Percentiles rank a stretch among this genome's conserved stretches.
phyloP scores from a whole-genome alignment of 805 yeast genomes.

The Isabelozyma rhagii region DNA sequence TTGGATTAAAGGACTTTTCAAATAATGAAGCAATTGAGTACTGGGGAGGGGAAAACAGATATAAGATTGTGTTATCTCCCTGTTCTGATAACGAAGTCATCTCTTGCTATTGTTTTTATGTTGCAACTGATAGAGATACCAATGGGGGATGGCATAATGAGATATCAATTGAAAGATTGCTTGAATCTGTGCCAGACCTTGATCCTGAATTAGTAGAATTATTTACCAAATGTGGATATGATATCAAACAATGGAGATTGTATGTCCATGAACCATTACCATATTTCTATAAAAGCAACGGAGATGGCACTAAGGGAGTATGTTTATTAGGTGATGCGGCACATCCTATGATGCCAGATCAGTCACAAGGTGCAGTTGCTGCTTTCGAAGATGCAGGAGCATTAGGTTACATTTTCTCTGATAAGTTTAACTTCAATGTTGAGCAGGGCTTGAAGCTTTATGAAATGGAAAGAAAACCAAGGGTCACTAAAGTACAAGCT shows the following conservation, averaged over 20 bases:
- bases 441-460: constrained; percentile 19
- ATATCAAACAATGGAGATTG: constrained; percentile 23
- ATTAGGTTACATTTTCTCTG: constrained; percentile 21
- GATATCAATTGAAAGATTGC: constrained; percentile 13
- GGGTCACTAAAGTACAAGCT: constrained; percentile 26
- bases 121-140: constrained; percentile 12
- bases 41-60: constrained; percentile 18
- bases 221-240: constrained; percentile 17
- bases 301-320: constrained; percentile 11
- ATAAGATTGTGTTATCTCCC: constrained; percentile 20
- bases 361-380: constrained; percentile 19
- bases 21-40: constrained; percentile 20
- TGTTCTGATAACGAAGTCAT: constrained; percentile 17
- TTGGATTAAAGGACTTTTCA: constrained; percentile 17
- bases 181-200: constrained; percentile 12
- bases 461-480: constrained; percentile 20
- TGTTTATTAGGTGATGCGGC: constrained; percentile 21
- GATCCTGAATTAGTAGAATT: constrained; percentile 15
- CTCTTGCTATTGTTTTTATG: constrained; percentile 22
- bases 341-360: constrained; percentile 21
- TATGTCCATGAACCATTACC: constrained; percentile 20
- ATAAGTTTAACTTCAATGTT: constrained; percentile 17
- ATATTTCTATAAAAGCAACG: constrained; percentile 16
- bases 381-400: constrained; percentile 21
- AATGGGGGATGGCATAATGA: constrained; percentile 19